phyloP scores from a whole-genome alignment of 2,329 filamentous ascomycete species.

The Aspergillus aculeatinus region DNA sequence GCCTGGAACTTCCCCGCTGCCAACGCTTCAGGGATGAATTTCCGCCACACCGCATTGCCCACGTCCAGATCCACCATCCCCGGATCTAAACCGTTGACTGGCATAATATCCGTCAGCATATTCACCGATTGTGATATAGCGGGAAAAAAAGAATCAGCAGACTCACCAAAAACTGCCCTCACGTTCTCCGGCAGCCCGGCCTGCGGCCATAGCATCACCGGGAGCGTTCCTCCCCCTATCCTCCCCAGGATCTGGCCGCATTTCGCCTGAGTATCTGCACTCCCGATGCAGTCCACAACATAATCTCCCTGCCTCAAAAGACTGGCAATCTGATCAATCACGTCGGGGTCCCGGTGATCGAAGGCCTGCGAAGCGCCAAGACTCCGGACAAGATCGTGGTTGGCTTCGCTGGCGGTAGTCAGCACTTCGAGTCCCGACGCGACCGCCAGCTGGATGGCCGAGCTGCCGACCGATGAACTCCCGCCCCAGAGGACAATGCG shows the following conservation, averaged over 20 bases:
- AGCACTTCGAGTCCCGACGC: neutral
- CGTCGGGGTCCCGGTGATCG: neutral
- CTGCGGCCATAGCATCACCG: too few species aligned
- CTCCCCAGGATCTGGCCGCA: too few species aligned
- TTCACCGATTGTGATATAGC: too few species aligned
- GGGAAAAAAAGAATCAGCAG: too few species aligned
- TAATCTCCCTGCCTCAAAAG: neutral
- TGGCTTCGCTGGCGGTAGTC: neutral
- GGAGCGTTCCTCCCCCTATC: too few species aligned
- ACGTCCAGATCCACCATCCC: too few species aligned
- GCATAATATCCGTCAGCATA: neutral
- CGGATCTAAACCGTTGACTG: conserved; percentile 6
- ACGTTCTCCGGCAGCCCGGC: too few species aligned
- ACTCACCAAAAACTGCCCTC: too few species aligned
- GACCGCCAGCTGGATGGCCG: neutral
- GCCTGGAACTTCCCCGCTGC: conserved; percentile 35
- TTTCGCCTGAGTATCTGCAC: too few species aligned
- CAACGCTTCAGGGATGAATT: conserved; percentile 34
- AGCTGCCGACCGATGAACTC: neutral
- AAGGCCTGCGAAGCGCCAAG: neutral
- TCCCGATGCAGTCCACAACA: neutral
- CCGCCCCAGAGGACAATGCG: neutral
- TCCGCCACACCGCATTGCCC: conserved; percentile 24
- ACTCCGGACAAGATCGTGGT: neutral
- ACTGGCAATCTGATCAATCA: neutral